Percentiles rank a stretch among this genome's conserved stretches.
phyloP scores from a whole-genome alignment of 2,329 filamentous ascomycete species.

The Colletotrichum musicola region DNA sequence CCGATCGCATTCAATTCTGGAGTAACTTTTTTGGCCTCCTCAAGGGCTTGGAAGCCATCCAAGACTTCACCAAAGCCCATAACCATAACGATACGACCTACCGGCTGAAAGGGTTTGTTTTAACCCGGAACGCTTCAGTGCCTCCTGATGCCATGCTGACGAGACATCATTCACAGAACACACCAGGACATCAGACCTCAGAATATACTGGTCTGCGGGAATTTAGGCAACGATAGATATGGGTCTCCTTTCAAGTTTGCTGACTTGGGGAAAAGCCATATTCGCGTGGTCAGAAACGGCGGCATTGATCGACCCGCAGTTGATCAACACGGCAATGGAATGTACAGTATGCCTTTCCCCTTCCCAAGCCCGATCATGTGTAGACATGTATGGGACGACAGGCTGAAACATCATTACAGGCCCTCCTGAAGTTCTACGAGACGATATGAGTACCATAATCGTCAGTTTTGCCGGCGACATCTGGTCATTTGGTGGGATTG shows the following conservation, averaged over 20 bases:
- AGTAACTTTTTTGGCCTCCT: not conserved
- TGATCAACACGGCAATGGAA: slow-evolving; percentile 6
- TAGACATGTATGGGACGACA: not conserved
- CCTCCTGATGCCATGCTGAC: not conserved
- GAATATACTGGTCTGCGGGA: not conserved
- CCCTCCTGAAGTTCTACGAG: not conserved
- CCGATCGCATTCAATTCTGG: not conserved
- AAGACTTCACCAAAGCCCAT: not conserved
- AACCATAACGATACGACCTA: not conserved
- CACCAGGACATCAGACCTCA: slow-evolving; percentile 19
- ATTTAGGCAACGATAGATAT: not conserved
- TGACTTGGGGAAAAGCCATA: not conserved
- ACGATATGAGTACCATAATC: not conserved
- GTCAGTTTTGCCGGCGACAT: not conserved
- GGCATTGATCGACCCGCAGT: not conserved
- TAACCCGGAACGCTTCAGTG: not conserved
- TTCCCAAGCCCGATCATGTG: too few species aligned
- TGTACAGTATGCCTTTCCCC: slow-evolving; percentile 25
- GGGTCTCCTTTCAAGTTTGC: slow-evolving; percentile 6
- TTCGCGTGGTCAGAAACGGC: not conserved
- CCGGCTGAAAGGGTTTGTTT: not conserved
- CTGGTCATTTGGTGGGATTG: not conserved
- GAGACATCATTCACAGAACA: not conserved
- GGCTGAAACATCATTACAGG: not conserved
- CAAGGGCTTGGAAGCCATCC: not conserved